Evolutionary conservation across 495 filamentous ascomycete genomes (phyloP), one percentile per base, ranked within the genome.

Genomic region (Penicillium parvum): DNA sequence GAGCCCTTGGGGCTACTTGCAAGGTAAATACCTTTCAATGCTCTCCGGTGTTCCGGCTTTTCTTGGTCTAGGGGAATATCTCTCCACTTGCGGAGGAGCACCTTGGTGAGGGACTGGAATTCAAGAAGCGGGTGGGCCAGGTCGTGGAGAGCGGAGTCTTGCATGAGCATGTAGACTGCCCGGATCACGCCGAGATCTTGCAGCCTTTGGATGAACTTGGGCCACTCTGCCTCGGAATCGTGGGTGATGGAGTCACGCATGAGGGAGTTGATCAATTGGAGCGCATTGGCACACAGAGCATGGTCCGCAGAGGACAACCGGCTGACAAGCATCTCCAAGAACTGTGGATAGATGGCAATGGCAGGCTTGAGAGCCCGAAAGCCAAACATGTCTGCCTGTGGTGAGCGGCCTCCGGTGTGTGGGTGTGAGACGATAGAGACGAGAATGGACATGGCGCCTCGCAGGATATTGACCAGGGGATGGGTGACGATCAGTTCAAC

Each of bases 401-500:
- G 53, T 15, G 50, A 37, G 28, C 53, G 56, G 35, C 61, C 57
- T 33, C 64, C 59, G 45, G 64, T 69, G 39, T 85, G 79, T 19
- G 88, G 85, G 63, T 95, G 86, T 20, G 88, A 85, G 34, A 97
- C 94, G 33, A 97, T 82, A 10, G 88, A 87, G 28, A 94, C 90
- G 28, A 97, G 78, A 41, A 97, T 92, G 16, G 88, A 91, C 88
- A 97, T 95, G 47, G 91, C 90, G 45, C 91, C 92, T 8, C 92
- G 81, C 32, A 97, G 80, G 51, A 97, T 97, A 54, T 99, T 99
- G 58, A 97, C 92, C 9, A 99, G 77, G 15, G 91, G 94, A 57
- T 97, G 94, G 16, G 82, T 91, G 47, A 99, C 91, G 40, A 97
- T 89, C 22, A 97, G 73, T 53, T 96, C 85, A 38, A 99, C 92